Evolutionary conservation across 108 stramenopile genomes (phyloP).

Genomic region (Cyclotella baltica): DNA sequence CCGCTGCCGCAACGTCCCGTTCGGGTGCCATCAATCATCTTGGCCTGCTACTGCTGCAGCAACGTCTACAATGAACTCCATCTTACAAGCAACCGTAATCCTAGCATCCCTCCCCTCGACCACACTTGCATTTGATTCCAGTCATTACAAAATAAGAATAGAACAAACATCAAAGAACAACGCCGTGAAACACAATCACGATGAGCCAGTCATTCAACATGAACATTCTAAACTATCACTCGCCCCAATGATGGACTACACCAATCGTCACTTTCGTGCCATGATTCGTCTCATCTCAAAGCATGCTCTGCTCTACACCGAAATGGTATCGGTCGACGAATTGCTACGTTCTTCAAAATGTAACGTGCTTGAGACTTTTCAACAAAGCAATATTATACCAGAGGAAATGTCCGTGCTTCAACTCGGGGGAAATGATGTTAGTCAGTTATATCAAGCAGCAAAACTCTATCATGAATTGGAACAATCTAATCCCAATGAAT

Average conservation of each 20-base stretch:
- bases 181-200: no score
- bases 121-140: no score
- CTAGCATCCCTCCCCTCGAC: no score
- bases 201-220: no score
- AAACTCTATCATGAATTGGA: constrained; percentile 69
- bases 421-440: constrained; percentile 93
- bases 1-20: no score
- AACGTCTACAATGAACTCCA: no score
- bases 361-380: constrained; percentile 1
- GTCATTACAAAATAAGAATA: no score
- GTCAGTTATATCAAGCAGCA: constrained; percentile 71
- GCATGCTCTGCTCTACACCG: constrained; percentile 92
- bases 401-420: constrained; percentile 92
- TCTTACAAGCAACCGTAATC: no score
- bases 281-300: constrained; percentile 79
- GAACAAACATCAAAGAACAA: no score
- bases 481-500: constrained; percentile 56
- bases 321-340: constrained; percentile 93
- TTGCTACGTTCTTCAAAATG: constrained; percentile 72
- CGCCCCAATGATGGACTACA: constrained; percentile 99
- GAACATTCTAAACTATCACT: constrained; percentile 64
- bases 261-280: constrained; percentile 95
- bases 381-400: constrained; percentile 26
- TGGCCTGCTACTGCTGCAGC: no score
- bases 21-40: no score